Evolutionary conservation across 2,329 filamentous ascomycete species (phyloP).

Genomic region (Trichoderma aggressivum): DNA sequence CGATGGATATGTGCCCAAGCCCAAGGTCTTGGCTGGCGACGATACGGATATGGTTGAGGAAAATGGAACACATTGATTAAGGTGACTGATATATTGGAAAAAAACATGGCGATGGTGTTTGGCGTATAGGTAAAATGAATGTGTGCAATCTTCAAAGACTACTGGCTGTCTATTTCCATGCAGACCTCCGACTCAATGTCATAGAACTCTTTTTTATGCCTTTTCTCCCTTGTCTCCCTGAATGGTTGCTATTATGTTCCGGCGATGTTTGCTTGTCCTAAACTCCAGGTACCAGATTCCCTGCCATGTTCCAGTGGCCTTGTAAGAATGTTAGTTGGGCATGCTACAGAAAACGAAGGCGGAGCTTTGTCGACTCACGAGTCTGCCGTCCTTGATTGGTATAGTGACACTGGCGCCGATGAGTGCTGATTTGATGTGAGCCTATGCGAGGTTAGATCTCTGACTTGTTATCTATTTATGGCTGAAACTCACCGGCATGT

Average conservation of each 20-base stretch:
- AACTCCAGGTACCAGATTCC: slow-evolving; percentile 96
- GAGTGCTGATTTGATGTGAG: slow-evolving; percentile 88
- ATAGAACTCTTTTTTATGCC: slow-evolving; percentile 31
- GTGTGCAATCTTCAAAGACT: background rate
- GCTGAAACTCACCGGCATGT: slow-evolving; percentile 70
- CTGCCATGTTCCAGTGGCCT: slow-evolving; percentile 71
- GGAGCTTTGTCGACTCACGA: slow-evolving; percentile 47
- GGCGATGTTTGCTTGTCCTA: slow-evolving; percentile 67
- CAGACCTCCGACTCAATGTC: slow-evolving; percentile 5
- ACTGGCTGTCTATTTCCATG: slow-evolving; percentile 1
- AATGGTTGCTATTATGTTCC: slow-evolving; percentile 87
- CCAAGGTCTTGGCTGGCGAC: slow-evolving; percentile 62
- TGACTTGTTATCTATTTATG: background rate
- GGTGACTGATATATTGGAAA: slow-evolving; percentile 25
- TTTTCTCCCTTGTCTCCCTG: slow-evolving; percentile 91
- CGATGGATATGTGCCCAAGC: slow-evolving; percentile 58
- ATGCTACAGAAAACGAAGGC: background rate
- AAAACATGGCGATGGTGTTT: slow-evolving; percentile 36
- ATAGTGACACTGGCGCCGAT: slow-evolving; percentile 87
- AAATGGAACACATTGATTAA: slow-evolving; percentile 35
- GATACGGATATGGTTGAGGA: slow-evolving; percentile 60
- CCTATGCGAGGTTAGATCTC: slow-evolving; percentile 43
- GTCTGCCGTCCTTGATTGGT: slow-evolving; percentile 80
- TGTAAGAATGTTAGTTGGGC: background rate
- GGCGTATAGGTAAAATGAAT: slow-evolving; percentile 28